Conservation (phyloP, 2,329 filamentous ascomycete species). For the Aspergillus sp. region DNA sequence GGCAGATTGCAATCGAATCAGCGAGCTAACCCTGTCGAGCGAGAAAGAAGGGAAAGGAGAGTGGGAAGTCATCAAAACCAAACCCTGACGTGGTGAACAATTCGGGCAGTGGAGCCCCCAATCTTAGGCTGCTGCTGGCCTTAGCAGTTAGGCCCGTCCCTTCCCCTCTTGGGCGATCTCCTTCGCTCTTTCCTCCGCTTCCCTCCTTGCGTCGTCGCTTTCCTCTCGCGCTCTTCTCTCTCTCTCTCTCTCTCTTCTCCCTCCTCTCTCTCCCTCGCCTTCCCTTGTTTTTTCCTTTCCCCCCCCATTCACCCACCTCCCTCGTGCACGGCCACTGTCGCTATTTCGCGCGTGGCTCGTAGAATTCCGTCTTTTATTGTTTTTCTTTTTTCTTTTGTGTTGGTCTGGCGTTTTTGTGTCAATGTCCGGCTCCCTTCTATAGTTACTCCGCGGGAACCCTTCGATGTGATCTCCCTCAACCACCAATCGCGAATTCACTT, state of each 20-base stretch:
- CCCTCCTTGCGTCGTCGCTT: background rate
- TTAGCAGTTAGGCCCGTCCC: background rate
- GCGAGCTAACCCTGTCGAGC: too few species aligned
- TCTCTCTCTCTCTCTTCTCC: conserved; percentile 10
- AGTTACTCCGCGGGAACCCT: conserved; percentile 13
- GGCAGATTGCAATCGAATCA: too few species aligned
- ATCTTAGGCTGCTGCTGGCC: conserved; percentile 1
- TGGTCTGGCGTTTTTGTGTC: conserved; percentile 28
- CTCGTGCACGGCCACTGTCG: conserved; percentile 7
- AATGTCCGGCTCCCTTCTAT: conserved; percentile 16
- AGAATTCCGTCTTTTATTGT: conserved; percentile 18
- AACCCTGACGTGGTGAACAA: background rate
- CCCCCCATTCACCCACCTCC: conserved; percentile 12
- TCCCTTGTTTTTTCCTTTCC: conserved; percentile 14
- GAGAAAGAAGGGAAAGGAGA: too few species aligned
- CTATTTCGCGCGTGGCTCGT: conserved; percentile 21
- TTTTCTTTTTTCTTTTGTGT: conserved; percentile 25
- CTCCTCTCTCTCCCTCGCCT: conserved; percentile 6
- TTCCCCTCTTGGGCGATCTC: conserved; percentile 2
- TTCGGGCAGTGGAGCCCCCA: background rate
- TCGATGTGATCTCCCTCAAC: conserved; percentile 21
- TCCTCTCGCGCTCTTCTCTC: background rate
- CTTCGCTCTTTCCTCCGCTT: background rate
- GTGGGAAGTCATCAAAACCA: too few species aligned
- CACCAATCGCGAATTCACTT: conserved; percentile 2